Percentiles rank a stretch among this genome's conserved stretches.
These are phyloP conservation scores for Corinectria fuckeliana DNA, from an alignment of 2,329 filamentous ascomycete genomes.

Conservation along the genomic window DNA sequence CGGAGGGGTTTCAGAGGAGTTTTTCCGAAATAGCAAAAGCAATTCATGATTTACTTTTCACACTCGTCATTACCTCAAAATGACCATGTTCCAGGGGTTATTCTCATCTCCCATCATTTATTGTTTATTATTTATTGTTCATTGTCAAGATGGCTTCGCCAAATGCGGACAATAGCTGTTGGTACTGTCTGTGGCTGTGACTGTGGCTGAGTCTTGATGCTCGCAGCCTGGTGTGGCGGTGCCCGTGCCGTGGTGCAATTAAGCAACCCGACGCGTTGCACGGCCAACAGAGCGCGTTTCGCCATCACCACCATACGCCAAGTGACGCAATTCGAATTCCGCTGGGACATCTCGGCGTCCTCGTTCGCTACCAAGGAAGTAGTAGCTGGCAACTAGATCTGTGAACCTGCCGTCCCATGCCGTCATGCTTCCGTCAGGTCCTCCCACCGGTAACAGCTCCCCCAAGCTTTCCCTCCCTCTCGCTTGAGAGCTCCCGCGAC, in stretches of 20 bases:
- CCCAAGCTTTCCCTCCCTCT: neutral
- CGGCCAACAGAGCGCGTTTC: slow-evolving; percentile 16
- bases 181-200: neutral
- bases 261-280: slow-evolving; percentile 16
- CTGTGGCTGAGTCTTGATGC: neutral
- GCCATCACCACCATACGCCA: slow-evolving; percentile 10
- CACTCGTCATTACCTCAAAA: too few relatives aligned
- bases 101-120: too few relatives aligned
- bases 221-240: slow-evolving; percentile 13
- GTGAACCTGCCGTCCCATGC: neutral
- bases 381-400: neutral
- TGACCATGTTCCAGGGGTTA: too few relatives aligned
- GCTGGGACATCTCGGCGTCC: slow-evolving; percentile 1
- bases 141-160: neutral
- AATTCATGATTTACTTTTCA: too few relatives aligned
- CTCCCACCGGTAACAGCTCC: slow-evolving; percentile 9
- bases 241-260: slow-evolving; percentile 17
- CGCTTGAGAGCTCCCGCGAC: neutral
- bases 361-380: neutral
- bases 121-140: neutral
- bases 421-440: slow-evolving; percentile 2
- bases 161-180: neutral
- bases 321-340: slow-evolving; percentile 12
- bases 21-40: too few relatives aligned
- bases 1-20: too few relatives aligned